Evolutionary conservation across 768 basidiomycete species (phyloP).

Genomic region (Arthromyces matolae): DNA sequence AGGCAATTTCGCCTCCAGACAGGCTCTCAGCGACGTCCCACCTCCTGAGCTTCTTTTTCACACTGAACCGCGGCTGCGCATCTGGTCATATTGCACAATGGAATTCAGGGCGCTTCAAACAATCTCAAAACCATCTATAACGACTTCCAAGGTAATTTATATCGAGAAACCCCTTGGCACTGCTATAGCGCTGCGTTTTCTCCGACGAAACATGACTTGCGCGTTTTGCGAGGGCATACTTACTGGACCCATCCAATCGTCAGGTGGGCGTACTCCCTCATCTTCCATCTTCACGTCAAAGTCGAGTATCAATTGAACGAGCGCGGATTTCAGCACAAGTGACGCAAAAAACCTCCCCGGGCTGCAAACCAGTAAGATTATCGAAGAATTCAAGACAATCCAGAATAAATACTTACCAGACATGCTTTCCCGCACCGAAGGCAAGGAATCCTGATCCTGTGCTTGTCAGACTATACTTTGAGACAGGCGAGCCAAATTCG

Average conservation of each 20-base stretch:
- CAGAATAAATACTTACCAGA: conserved; percentile 17
- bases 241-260: conserved; percentile 21
- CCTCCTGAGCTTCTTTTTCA: no score
- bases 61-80: no score
- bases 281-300: conserved; percentile 37
- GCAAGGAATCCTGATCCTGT: conserved; percentile 26
- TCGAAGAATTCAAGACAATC: not conserved
- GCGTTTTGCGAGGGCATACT: conserved; percentile 23
- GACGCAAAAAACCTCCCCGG: conserved; percentile 44
- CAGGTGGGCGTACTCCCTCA: conserved; percentile 23
- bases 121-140: no score
- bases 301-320: conserved; percentile 38
- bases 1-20: no score
- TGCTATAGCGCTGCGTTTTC: not conserved
- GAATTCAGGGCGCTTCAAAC: no score
- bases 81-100: no score
- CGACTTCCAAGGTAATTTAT: no score
- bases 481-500: conserved; percentile 16
- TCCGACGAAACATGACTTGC: conserved; percentile 24
- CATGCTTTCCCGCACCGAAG: conserved; percentile 35
- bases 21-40: no score
- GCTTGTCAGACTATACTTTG: conserved; percentile 24
- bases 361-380: conserved; percentile 7
- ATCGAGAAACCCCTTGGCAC: no score
- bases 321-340: conserved; percentile 38